Conservation (phyloP, 2,329 filamentous ascomycete genomes). For the Pezizomycotina sp. region DNA sequence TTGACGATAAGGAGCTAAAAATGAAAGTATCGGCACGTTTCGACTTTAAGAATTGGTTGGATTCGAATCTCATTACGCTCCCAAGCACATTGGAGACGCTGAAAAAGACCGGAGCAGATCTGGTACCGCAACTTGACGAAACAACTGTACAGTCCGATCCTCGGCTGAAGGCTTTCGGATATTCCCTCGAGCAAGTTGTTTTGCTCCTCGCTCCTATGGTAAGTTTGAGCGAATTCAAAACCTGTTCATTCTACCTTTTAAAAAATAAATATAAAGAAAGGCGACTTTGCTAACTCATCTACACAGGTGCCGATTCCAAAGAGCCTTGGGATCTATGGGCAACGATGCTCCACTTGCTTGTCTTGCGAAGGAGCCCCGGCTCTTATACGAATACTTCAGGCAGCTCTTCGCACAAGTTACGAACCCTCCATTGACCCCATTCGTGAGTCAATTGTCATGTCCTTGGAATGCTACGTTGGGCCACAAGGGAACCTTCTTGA, state of each 20-base stretch:
- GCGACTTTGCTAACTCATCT: slow-evolving; percentile 7
- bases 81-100: slow-evolving; percentile 54
- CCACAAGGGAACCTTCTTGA: slow-evolving; percentile 89
- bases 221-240: slow-evolving; percentile 9
- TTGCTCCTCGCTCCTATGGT: slow-evolving; percentile 77
- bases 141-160: slow-evolving; percentile 67
- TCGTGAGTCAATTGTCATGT: slow-evolving; percentile 95
- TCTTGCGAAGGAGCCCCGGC: slow-evolving; percentile 70
- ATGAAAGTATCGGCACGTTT: slow-evolving; percentile 68
- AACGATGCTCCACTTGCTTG: slow-evolving; percentile 90
- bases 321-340: slow-evolving; percentile 91
- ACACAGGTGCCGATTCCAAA: slow-evolving; percentile 70
- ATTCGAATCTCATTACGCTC: slow-evolving; percentile 68
- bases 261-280: not conserved
- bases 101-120: slow-evolving; percentile 39
- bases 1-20: slow-evolving; percentile 87
- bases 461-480: slow-evolving; percentile 85
- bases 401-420: slow-evolving; percentile 96
- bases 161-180: slow-evolving; percentile 71
- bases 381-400: slow-evolving; percentile 92
- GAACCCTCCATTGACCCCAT: slow-evolving; percentile 97
- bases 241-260: slow-evolving; percentile 3
- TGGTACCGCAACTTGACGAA: slow-evolving; percentile 51
- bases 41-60: slow-evolving; percentile 77
- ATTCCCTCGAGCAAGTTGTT: slow-evolving; percentile 89